Evolutionary conservation across 176 grass and related monocot species (phyloP).

Genomic region (Aegilops speltoides): DNA sequence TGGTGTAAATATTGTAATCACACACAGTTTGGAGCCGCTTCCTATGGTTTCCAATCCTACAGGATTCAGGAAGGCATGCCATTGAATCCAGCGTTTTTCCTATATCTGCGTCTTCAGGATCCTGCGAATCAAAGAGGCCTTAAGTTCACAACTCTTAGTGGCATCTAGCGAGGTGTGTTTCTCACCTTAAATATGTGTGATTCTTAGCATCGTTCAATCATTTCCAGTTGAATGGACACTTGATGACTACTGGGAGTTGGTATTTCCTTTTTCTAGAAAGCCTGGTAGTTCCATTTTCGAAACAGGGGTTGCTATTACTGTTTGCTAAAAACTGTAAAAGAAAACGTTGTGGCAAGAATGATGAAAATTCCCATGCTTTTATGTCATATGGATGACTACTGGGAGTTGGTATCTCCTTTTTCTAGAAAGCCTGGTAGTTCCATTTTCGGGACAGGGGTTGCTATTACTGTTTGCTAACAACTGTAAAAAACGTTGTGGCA

Average conservation of each 20-base stretch:
- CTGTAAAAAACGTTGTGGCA: background rate
- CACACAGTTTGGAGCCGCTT: background rate
- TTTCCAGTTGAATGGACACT: background rate
- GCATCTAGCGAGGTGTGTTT: background rate
- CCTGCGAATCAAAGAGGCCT: background rate
- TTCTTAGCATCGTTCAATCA: background rate
- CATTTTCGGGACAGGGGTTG: too few relatives aligned
- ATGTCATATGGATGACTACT: background rate
- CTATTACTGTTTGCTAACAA: background rate
- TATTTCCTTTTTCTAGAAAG: constrained; percentile 15
- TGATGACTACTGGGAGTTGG: background rate
- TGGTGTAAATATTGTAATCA: background rate
- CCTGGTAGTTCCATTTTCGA: background rate
- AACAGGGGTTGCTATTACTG: background rate
- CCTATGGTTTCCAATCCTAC: background rate
- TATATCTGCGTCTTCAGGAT: background rate
- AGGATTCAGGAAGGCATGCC: background rate
- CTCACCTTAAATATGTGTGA: background rate
- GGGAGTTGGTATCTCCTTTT: constrained; percentile 12
- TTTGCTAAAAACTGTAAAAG: background rate
- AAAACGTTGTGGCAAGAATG: background rate
- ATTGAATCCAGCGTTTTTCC: background rate
- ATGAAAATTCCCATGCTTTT: constrained; percentile 23
- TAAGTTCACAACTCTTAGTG: background rate
- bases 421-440: background rate